Conservation (phyloP, 2,329 filamentous ascomycete species). For the Aschersonia sp. region DNA sequence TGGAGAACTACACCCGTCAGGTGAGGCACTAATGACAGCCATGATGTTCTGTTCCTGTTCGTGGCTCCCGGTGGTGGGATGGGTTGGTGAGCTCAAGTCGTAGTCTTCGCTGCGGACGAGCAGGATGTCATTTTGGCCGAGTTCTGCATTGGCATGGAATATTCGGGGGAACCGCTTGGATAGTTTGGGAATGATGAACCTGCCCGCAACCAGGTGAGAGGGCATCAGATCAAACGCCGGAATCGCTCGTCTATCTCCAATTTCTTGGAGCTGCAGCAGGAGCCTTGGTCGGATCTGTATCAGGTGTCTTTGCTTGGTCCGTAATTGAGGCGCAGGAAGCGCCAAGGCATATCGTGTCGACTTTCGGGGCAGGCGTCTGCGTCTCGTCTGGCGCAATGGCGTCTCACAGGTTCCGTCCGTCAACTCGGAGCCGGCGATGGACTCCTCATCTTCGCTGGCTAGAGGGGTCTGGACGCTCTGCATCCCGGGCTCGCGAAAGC, state of each 20-base stretch:
- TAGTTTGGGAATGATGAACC: conserved; percentile 42
- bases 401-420: conserved; percentile 31
- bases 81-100: conserved; percentile 9
- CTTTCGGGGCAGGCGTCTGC: conserved; percentile 32
- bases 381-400: conserved; percentile 21
- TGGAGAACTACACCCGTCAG: conserved; percentile 31
- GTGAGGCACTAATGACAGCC: conserved; percentile 52
- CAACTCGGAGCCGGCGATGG: conserved; percentile 23
- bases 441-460: conserved; percentile 36
- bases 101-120: conserved; percentile 60
- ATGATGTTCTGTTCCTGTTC: conserved; percentile 39
- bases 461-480: conserved; percentile 11
- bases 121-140: conserved; percentile 57
- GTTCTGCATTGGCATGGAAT: conserved; percentile 46
- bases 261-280: conserved; percentile 56
- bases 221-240: conserved; percentile 65
- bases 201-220: conserved; percentile 41
- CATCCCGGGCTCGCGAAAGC: conserved; percentile 26
- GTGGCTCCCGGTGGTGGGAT: conserved; percentile 1
- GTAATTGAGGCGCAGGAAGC: conserved; percentile 46
- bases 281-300: conserved; percentile 54
- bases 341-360: conserved; percentile 54
- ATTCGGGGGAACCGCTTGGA: conserved; percentile 48
- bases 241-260: conserved; percentile 46
- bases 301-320: conserved; percentile 49